phyloP scores from a whole-genome alignment of 2,329 filamentous ascomycete species.

The Colletotrichum neosansevieriae region DNA sequence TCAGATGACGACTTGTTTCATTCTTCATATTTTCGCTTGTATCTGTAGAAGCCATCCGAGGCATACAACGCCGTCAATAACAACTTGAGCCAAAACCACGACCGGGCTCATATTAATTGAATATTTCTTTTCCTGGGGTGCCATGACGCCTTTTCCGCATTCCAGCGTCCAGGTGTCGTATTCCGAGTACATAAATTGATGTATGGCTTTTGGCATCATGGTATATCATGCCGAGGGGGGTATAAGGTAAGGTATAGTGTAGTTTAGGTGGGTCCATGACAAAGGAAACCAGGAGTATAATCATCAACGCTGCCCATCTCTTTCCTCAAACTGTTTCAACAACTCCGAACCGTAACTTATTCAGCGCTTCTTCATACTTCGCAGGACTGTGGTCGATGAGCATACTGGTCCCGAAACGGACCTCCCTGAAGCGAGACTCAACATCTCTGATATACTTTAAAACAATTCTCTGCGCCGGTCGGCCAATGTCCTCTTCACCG shows the following conservation, averaged over 20 bases:
- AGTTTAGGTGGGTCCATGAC: conserved; percentile 2
- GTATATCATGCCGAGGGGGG: conserved; percentile 20
- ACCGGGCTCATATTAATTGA: neutral
- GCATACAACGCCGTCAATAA: neutral
- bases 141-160: neutral
- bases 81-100: neutral
- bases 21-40: conserved; percentile 1
- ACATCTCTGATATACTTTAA: conserved; percentile 79
- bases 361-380: conserved; percentile 77
- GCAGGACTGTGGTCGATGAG: conserved; percentile 81
- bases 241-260: conserved; percentile 19
- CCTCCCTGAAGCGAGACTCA: conserved; percentile 76
- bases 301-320: neutral
- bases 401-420: conserved; percentile 80
- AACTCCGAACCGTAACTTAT: conserved; percentile 67
- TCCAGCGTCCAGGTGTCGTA: neutral
- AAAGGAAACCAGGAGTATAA: conserved; percentile 18
- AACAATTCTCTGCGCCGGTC: conserved; percentile 76
- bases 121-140: too few species aligned
- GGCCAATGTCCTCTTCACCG: conserved; percentile 65
- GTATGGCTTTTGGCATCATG: neutral
- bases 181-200: conserved; percentile 3
- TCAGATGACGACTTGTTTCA: neutral
- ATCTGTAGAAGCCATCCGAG: neutral
- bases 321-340: conserved; percentile 45